phyloP scores from a whole-genome alignment of 805 yeast genomes.

The Brettanomyces anomalus region DNA sequence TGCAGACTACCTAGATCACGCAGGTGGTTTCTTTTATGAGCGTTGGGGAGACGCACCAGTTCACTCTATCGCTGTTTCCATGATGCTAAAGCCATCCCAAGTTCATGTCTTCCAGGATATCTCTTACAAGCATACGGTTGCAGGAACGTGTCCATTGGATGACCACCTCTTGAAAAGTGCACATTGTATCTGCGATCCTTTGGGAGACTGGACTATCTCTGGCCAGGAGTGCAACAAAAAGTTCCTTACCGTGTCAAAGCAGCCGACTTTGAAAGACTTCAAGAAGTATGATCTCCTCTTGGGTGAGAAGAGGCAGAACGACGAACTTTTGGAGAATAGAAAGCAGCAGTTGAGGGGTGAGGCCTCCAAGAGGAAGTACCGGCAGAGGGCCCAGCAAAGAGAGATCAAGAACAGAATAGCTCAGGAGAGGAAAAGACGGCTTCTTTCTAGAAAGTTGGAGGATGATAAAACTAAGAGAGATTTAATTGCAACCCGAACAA shows the following conservation, averaged over 20 bases:
- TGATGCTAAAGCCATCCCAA: slow-evolving; percentile 46
- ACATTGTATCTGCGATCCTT: slow-evolving; percentile 67
- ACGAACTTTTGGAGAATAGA: slow-evolving; percentile 1
- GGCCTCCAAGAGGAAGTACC: slow-evolving; percentile 17
- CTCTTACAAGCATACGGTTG: slow-evolving; percentile 77
- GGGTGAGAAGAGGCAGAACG: slow-evolving; percentile 5
- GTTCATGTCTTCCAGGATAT: slow-evolving; percentile 74
- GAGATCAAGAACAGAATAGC: slow-evolving; percentile 1
- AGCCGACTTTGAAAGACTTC: slow-evolving; percentile 16
- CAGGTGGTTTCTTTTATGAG: slow-evolving; percentile 79
- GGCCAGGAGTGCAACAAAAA: slow-evolving; percentile 19
- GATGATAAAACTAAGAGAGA: background rate
- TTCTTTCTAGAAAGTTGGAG: background rate
- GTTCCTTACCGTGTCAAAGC: slow-evolving; percentile 16
- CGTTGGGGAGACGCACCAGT: slow-evolving; percentile 81
- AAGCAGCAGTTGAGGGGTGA: slow-evolving; percentile 14
- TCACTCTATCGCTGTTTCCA: slow-evolving; percentile 36
- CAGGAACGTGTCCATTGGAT: slow-evolving; percentile 70
- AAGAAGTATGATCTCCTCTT: slow-evolving; percentile 13
- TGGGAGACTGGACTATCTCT: slow-evolving; percentile 59
- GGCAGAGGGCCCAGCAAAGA: slow-evolving; percentile 9
- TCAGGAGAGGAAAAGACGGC: background rate
- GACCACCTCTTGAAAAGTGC: slow-evolving; percentile 41
- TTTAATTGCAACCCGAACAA: background rate
- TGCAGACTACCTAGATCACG: slow-evolving; percentile 52